Conservation (phyloP, 495 filamentous ascomycete species). For the Neurospora sp. region DNA sequence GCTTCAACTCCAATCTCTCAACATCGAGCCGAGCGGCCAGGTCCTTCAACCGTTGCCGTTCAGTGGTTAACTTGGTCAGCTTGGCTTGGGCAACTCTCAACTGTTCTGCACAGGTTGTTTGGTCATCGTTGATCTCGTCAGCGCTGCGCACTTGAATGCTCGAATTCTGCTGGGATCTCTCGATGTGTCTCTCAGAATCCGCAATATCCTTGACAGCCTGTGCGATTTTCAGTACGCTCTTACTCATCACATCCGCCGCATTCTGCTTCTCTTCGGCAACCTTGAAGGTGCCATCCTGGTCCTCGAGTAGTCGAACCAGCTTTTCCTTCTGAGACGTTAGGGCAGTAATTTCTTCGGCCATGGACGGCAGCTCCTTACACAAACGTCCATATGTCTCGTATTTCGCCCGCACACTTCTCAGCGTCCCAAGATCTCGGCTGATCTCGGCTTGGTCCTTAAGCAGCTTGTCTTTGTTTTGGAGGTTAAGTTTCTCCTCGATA, state of each 20-base stretch:
- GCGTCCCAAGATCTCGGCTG: constrained; percentile 45
- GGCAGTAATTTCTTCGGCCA: constrained; percentile 50
- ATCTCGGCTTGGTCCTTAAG: constrained; percentile 39
- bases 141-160: constrained; percentile 52
- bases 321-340: constrained; percentile 44
- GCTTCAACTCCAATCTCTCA: constrained; percentile 56
- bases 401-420: constrained; percentile 49
- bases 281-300: constrained; percentile 59
- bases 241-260: constrained; percentile 65
- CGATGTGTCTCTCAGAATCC: constrained; percentile 57
- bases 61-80: constrained; percentile 50
- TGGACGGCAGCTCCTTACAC: constrained; percentile 56
- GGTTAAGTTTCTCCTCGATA: constrained; percentile 45
- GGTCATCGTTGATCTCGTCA: constrained; percentile 75
- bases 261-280: constrained; percentile 53
- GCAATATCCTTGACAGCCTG: constrained; percentile 61
- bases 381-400: constrained; percentile 68
- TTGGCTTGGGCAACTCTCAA: constrained; percentile 48
- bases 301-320: constrained; percentile 57
- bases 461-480: constrained; percentile 30
- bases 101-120: constrained; percentile 57
- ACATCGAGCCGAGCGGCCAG: constrained; percentile 61
- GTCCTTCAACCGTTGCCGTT: constrained; percentile 61
- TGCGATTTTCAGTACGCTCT: constrained; percentile 65
- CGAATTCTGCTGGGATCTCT: constrained; percentile 62